These are phyloP conservation scores for Agrostemma githago DNA, from an alignment of 148 eudicot genomes.

Conservation along the genomic window DNA sequence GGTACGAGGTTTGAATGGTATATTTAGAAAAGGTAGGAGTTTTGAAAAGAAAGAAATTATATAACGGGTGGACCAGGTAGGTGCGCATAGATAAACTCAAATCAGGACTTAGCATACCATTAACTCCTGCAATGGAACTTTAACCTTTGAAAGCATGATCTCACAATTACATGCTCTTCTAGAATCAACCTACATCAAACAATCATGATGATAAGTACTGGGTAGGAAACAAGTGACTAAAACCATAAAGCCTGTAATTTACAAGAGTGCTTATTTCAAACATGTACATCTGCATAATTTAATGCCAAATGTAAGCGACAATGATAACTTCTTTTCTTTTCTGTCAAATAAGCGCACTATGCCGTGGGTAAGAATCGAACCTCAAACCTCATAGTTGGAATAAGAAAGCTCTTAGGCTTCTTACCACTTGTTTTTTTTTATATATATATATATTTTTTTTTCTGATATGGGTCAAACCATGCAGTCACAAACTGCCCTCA, in stretches of 20 bases:
- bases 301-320: background rate
- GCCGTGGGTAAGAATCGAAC: too few relatives aligned
- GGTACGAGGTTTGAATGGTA: too few relatives aligned
- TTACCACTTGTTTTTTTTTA: too few relatives aligned
- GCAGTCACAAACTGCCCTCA: background rate
- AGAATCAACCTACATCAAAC: slow-evolving; percentile 62
- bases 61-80: background rate
- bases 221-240: background rate
- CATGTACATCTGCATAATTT: background rate
- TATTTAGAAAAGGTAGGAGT: background rate
- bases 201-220: slow-evolving; percentile 18
- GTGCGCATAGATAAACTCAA: background rate
- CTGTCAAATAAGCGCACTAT: too few relatives aligned
- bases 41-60: background rate
- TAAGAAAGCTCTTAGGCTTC: too few relatives aligned
- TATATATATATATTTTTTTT: background rate
- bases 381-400: too few relatives aligned
- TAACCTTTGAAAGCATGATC: slow-evolving; percentile 96
- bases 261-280: background rate
- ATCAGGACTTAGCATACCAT: slow-evolving; percentile 49
- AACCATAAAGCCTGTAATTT: background rate
- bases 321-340: background rate
- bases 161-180: slow-evolving; percentile 95
- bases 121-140: slow-evolving; percentile 65
- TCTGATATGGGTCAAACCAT: background rate